Evolutionary conservation across 2,329 filamentous ascomycete species (phyloP), one percentile per base, ranked within the genome.

Genomic region (Didymella keratinophila): DNA sequence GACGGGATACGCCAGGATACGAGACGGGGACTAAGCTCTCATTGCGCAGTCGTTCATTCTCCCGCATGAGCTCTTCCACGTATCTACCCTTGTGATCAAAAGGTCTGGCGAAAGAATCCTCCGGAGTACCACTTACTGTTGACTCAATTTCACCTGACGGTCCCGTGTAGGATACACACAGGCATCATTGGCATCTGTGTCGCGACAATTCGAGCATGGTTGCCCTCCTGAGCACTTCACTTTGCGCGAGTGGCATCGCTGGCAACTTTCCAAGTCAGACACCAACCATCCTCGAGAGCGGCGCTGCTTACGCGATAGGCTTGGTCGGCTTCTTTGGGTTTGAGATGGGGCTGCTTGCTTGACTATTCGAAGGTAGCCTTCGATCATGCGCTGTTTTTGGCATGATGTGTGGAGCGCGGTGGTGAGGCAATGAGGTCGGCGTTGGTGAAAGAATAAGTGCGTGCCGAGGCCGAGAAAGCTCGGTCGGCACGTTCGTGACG

Each of bases 151-250:
- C 12, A 71, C 61, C 32, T 74, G 69, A 8, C 68, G 66, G 50
- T 75, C 71, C 21, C 68, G 65, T 10, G 58, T 41, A 6, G 72
- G 72, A 59, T 74, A 72, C 4, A 47, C 45, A 41, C 70, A 74
- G 54, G 70, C 65, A 44, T 57, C 30, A 4, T 41, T 32, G 11
- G 58, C 49, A 18, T 68, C 61, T 9, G 66, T 45, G n/a, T 62
- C 52, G 18, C 58, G 53, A 45, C 74, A 78, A 21, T 65, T 68
- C 6, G 63, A 59, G 56, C 74, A 77, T n/a, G 74, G 74, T 5
- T 65, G 62, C 2, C 67, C 73, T 7, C 72, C 72, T n/a, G 70
- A 69, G 56, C 74, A 78, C 61, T 74, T 76, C 34, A 75, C 64
- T 50, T 77, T 76, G 36, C 67, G 65, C 27, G 70, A 58, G 30